phyloP scores from a whole-genome alignment of 2,329 filamentous ascomycete species.

The Pyricularia grisea region DNA sequence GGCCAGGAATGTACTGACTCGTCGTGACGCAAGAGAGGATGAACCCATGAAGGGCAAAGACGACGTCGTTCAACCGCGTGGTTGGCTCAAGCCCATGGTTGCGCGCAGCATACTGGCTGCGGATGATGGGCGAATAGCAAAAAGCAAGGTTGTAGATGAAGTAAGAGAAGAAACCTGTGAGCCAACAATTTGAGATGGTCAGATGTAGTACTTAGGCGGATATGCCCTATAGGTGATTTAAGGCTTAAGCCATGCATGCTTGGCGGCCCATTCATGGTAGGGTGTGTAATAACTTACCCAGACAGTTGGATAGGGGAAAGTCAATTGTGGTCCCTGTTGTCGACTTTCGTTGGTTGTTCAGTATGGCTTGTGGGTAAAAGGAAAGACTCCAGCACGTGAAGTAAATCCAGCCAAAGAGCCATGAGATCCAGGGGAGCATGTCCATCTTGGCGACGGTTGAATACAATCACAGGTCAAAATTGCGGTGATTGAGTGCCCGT shows the following conservation, averaged over 20 bases:
- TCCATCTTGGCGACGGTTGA: conserved; percentile 9
- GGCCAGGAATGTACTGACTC: conserved; percentile 57
- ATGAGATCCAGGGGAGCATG: conserved; percentile 39
- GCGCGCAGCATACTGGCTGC: conserved; percentile 72
- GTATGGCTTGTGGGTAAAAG: conserved; percentile 84
- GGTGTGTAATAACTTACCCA: conserved; percentile 35
- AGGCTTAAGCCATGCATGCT: background rate
- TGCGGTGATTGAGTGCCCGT: background rate
- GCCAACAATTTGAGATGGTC: background rate
- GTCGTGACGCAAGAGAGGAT: conserved; percentile 63
- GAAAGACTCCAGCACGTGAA: conserved; percentile 72
- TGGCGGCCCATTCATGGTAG: background rate
- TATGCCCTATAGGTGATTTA: background rate
- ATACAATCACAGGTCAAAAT: background rate
- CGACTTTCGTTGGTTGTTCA: conserved; percentile 68
- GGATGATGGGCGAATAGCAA: conserved; percentile 69
- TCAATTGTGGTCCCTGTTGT: conserved; percentile 82
- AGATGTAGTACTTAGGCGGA: background rate
- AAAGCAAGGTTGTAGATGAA: conserved; percentile 65
- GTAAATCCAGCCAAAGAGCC: conserved; percentile 67
- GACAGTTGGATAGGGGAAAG: conserved; percentile 67
- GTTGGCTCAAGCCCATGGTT: conserved; percentile 70
- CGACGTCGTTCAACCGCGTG: conserved; percentile 81
- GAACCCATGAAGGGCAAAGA: conserved; percentile 76
- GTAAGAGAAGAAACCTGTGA: conserved; percentile 62